phyloP scores from a whole-genome alignment of 345 rosid genomes.

The Lagerstroemia speciosa region DNA sequence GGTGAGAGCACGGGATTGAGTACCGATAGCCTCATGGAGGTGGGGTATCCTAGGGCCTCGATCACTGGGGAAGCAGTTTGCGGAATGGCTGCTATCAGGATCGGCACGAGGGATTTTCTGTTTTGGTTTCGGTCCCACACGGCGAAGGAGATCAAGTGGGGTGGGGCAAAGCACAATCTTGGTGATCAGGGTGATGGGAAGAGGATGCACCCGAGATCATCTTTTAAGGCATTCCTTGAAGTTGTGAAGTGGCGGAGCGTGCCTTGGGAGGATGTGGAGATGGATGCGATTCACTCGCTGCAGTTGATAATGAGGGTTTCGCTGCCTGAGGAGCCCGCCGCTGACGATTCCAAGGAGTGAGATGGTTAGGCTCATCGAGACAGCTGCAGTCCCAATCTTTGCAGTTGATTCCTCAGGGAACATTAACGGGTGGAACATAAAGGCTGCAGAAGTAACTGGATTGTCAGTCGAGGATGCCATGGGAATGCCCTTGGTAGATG shows the following conservation, averaged over 20 bases:
- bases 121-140: conserved; percentile 84
- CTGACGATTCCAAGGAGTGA: conserved; percentile 48
- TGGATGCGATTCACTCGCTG: conserved; percentile 83
- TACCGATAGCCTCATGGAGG: conserved; percentile 75
- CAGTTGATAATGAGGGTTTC: conserved; percentile 72
- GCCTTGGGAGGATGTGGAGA: conserved; percentile 78
- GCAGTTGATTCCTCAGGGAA: conserved; percentile 67
- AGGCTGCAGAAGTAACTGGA: conserved; percentile 69
- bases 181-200: conserved; percentile 53
- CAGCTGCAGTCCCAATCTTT: conserved; percentile 73
- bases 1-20: conserved; percentile 55
- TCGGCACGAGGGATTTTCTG: conserved; percentile 54
- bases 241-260: conserved; percentile 59
- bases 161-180: conserved; percentile 77
- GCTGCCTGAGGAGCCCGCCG: conserved; percentile 36
- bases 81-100: conserved; percentile 61
- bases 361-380: conserved; percentile 79
- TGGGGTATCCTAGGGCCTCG: conserved; percentile 71
- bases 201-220: conserved; percentile 78
- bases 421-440: conserved; percentile 77
- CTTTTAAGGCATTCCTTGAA: conserved; percentile 79
- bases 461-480: conserved; percentile 61
- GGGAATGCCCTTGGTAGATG: conserved; percentile 46
- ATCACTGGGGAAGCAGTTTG: conserved; percentile 57
- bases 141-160: conserved; percentile 81